Conservation (phyloP, 257 asterid species). For the Solanum boliviense region DNA sequence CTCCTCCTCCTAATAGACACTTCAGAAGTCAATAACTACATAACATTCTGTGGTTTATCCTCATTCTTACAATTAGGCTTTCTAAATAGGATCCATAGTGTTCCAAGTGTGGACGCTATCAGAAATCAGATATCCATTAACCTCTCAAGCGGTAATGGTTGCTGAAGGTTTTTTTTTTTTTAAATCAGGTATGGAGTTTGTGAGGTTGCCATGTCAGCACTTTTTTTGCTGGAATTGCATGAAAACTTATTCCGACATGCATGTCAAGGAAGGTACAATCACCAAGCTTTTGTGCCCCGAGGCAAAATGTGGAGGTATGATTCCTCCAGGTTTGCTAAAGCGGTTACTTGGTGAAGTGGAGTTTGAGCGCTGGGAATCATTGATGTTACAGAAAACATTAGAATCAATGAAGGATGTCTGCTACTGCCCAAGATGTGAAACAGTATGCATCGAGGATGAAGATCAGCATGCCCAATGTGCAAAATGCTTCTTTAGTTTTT, state of each 20-base stretch:
- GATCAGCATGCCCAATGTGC: conserved; percentile 78
- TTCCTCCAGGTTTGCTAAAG: conserved; percentile 76
- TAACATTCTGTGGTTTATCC: background rate
- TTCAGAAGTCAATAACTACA: background rate
- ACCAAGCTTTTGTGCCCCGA: conserved; percentile 67
- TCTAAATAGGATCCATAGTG: background rate
- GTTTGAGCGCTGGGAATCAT: conserved; percentile 72
- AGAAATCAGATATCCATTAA: background rate
- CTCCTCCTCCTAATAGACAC: background rate
- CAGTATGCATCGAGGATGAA: conserved; percentile 75
- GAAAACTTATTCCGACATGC: conserved; percentile 61
- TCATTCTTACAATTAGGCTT: background rate
- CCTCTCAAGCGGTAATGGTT: background rate
- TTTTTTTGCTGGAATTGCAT: conserved; percentile 71
- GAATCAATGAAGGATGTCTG: conserved; percentile 83
- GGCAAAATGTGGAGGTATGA: conserved; percentile 76
- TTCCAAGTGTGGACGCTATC: background rate
- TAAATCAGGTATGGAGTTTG: conserved; percentile 62
- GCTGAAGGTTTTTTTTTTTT: background rate
- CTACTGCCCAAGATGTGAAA: conserved; percentile 94
- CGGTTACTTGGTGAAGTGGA: conserved; percentile 59
- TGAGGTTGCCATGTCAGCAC: conserved; percentile 72
- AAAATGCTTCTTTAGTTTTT: conserved; percentile 77
- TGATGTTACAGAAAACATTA: conserved; percentile 60
- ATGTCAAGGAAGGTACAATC: conserved; percentile 70